Conservation (phyloP, 257 asterid genomes). For the Solanum corneliomulleri region DNA sequence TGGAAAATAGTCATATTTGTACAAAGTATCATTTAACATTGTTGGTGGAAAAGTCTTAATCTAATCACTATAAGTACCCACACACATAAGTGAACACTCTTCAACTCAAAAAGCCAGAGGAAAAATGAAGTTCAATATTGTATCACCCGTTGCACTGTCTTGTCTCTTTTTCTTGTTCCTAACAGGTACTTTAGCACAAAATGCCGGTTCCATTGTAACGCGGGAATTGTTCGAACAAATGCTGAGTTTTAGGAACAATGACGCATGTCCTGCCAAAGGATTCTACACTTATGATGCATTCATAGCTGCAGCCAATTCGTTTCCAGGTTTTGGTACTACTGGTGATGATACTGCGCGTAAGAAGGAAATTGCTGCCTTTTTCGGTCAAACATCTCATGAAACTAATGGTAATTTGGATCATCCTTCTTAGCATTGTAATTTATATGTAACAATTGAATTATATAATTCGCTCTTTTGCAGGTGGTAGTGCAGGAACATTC, state of each 20-base stretch:
- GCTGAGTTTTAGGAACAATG: slow-evolving; percentile 8
- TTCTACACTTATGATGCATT: slow-evolving; percentile 21
- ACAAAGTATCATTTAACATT: neutral
- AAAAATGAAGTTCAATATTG: neutral
- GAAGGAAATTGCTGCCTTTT: slow-evolving; percentile 20
- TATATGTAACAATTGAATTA: neutral
- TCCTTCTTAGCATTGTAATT: too few relatives aligned
- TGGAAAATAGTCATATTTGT: neutral
- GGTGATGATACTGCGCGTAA: slow-evolving; percentile 11
- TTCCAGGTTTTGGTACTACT: slow-evolving; percentile 19
- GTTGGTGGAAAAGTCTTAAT: neutral
- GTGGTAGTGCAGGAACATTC: slow-evolving; percentile 10
- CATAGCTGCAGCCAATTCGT: slow-evolving; percentile 16
- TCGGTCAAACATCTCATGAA: slow-evolving; percentile 27
- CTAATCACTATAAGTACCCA: neutral
- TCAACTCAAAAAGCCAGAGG: neutral
- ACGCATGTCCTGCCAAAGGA: slow-evolving; percentile 7
- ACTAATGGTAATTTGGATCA: slow-evolving; percentile 5
- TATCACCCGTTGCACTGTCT: neutral
- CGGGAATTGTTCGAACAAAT: slow-evolving; percentile 2
- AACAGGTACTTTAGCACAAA: neutral
- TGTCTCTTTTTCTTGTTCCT: neutral
- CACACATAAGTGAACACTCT: neutral
- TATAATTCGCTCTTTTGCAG: neutral
- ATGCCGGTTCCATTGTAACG: neutral